phyloP scores from a whole-genome alignment of 116 monocot species.

The Papilionanthe hybrid region DNA sequence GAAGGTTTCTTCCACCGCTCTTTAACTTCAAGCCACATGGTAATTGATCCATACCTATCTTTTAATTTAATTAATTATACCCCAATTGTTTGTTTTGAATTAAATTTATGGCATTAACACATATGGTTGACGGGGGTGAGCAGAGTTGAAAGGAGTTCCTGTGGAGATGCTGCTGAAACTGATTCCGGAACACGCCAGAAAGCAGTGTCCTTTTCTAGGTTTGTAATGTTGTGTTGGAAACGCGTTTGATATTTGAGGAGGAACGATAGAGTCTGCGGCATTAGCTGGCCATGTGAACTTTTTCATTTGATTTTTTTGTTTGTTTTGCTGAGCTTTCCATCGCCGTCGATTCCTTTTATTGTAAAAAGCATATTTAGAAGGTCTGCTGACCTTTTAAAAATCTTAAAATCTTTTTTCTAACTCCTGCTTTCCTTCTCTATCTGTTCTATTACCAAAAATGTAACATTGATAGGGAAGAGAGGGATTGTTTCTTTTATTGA shows the following conservation, averaged over 20 bases:
- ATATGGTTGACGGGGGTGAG: not conserved
- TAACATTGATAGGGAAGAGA: slow-evolving; percentile 26
- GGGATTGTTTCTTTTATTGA: not conserved
- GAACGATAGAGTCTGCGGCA: not conserved
- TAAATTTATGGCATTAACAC: not conserved
- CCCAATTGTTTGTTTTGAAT: not conserved
- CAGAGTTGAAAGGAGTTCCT: slow-evolving; percentile 53
- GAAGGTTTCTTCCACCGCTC: slow-evolving; percentile 38
- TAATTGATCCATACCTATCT: not conserved
- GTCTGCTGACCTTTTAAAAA: slow-evolving; percentile 8
- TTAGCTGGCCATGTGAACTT: slow-evolving; percentile 1
- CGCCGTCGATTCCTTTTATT: slow-evolving; percentile 1
- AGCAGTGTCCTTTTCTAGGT: slow-evolving; percentile 53
- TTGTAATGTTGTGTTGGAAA: slow-evolving; percentile 13
- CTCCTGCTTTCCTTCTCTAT: slow-evolving; percentile 2
- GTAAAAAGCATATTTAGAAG: slow-evolving; percentile 20
- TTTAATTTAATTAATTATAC: not conserved
- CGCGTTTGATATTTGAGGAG: not conserved
- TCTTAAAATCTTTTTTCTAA: slow-evolving; percentile 3
- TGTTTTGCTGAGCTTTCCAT: not conserved
- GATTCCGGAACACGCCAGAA: slow-evolving; percentile 56
- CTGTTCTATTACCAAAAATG: slow-evolving; percentile 1
- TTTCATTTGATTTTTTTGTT: not conserved
- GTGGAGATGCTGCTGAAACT: slow-evolving; percentile 37
- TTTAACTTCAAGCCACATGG: slow-evolving; percentile 54